Evolutionary conservation across 306 rosid species (phyloP).

Genomic region (Corylus americana): DNA sequence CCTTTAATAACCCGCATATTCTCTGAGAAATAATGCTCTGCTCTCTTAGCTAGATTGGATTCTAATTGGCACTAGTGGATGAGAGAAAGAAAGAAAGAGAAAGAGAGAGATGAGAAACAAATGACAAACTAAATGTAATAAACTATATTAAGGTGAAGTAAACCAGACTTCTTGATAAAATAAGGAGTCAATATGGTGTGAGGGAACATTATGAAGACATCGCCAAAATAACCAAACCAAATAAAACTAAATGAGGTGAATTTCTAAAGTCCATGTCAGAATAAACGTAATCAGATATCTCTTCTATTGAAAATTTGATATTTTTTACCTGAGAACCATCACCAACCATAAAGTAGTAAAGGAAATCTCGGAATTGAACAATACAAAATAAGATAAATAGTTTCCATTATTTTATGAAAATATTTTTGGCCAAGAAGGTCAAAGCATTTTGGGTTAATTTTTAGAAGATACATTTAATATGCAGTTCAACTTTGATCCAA

Average conservation of each 20-base stretch:
- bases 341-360: too few relatives aligned
- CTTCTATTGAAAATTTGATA: too few relatives aligned
- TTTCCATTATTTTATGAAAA: too few relatives aligned
- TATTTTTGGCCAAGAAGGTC: too few relatives aligned
- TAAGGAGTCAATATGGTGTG: not conserved
- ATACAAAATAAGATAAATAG: too few relatives aligned
- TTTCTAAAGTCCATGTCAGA: not conserved
- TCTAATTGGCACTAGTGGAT: slow-evolving; percentile 56
- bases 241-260: not conserved
- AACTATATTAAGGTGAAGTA: not conserved
- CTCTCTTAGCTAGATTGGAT: slow-evolving; percentile 67
- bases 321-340: too few relatives aligned
- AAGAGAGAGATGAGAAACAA: not conserved
- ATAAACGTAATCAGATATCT: too few relatives aligned
- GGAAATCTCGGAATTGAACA: too few relatives aligned
- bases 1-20: slow-evolving; percentile 81
- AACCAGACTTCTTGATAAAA: slow-evolving; percentile 1
- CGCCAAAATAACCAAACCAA: not conserved
- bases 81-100: not conserved
- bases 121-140: slow-evolving; percentile 5
- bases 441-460: too few relatives aligned
- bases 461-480: too few relatives aligned
- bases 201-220: not conserved
- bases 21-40: slow-evolving; percentile 93
- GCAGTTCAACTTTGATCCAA: too few relatives aligned